Percentiles rank a stretch among this genome's conserved stretches.
Conservation (phyloP, 495 filamentous ascomycete species). For the Podospora anserina region DNA sequence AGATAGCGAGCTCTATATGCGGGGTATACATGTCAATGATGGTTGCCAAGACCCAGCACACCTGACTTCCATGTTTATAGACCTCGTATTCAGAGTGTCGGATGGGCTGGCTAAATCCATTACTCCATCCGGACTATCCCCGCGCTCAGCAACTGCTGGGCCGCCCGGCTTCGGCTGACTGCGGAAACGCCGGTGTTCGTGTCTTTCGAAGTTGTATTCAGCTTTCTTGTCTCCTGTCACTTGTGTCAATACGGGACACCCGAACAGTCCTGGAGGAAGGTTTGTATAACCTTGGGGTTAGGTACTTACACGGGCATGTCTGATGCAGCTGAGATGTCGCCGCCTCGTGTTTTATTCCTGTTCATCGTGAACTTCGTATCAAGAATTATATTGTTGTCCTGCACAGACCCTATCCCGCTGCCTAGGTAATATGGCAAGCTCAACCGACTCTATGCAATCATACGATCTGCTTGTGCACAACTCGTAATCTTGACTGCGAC, state of each 20-base stretch:
- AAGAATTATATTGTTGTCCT: no score
- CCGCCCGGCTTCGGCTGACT: background rate
- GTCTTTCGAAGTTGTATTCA: background rate
- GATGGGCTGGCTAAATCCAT: conserved; percentile 7
- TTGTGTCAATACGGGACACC: background rate
- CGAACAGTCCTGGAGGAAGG: background rate
- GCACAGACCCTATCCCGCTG: no score
- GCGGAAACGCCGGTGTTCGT: background rate
- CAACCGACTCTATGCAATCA: background rate
- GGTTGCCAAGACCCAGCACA: background rate
- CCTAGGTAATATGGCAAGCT: no score
- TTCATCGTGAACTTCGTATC: background rate
- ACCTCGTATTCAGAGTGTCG: conserved; percentile 6
- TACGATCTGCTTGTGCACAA: background rate
- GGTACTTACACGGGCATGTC: background rate
- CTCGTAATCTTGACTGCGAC: no score
- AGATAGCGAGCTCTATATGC: background rate
- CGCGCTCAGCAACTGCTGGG: background rate
- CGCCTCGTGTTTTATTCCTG: background rate
- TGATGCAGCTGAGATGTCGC: background rate
- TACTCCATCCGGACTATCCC: background rate
- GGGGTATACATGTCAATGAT: background rate
- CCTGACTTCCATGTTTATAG: background rate
- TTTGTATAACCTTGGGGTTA: background rate
- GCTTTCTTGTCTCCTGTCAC: background rate